These are phyloP conservation scores for Benincasa hispida DNA, from an alignment of 306 rosid species.

Conservation along the genomic window DNA sequence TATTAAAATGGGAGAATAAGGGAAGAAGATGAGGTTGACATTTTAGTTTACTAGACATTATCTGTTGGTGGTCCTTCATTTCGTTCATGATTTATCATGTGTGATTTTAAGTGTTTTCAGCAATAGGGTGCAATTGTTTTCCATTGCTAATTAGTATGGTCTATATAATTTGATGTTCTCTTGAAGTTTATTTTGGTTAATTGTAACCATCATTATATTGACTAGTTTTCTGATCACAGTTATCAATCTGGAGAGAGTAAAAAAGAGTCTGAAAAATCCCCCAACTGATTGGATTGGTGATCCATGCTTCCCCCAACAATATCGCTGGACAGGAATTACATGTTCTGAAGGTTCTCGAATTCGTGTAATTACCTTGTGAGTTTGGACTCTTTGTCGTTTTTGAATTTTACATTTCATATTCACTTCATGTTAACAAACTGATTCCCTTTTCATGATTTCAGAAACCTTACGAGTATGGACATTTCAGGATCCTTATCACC, in stretches of 20 bases:
- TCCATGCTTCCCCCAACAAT: slow-evolving; percentile 67
- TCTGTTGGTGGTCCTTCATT: not conserved
- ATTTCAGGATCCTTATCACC: slow-evolving; percentile 77
- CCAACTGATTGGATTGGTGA: slow-evolving; percentile 87
- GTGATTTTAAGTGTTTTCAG: not conserved
- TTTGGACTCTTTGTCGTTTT: slow-evolving; percentile 8
- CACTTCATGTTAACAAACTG: slow-evolving; percentile 18
- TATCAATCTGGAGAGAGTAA: slow-evolving; percentile 44
- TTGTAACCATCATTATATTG: not conserved
- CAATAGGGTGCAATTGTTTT: not conserved
- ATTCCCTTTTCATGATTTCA: slow-evolving; percentile 25
- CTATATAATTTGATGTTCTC: not conserved
- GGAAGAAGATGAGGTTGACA: not conserved
- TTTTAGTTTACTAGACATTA: not conserved
- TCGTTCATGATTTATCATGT: not conserved
- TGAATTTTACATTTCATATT: slow-evolving; percentile 8
- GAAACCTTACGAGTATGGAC: slow-evolving; percentile 73
- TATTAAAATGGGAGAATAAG: not conserved
- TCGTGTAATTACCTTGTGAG: slow-evolving; percentile 77
- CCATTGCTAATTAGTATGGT: not conserved
- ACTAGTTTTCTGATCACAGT: slow-evolving; percentile 31
- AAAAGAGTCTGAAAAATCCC: slow-evolving; percentile 40
- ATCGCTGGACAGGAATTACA: slow-evolving; percentile 81
- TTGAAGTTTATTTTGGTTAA: not conserved
- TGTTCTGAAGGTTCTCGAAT: slow-evolving; percentile 56